Evolutionary conservation across 768 basidiomycete genomes (phyloP), one percentile per base, ranked within the genome.

Genomic region (Coprinellus aureogranulatus): DNA sequence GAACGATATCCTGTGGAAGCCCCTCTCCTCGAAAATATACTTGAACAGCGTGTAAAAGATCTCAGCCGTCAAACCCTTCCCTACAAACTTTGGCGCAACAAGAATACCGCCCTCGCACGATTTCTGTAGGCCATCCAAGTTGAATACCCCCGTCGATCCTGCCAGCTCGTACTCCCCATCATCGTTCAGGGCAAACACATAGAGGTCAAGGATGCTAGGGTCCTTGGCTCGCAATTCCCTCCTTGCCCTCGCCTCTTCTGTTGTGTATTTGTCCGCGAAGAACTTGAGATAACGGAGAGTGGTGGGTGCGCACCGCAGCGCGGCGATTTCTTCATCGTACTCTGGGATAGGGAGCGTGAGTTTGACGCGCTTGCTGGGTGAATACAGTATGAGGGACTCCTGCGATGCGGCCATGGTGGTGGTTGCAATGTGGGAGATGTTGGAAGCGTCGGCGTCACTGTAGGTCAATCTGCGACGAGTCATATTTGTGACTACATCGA

Each of bases 51-150:
- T 65, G 58, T 80, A 77, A 26, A 82, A 64, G 11, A 75, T 68
- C 48, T 80, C 80, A 12, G 80, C 81, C 34, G 74, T 78, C 47
- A 77, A 58, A 1, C 75, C 75, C 30, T 67, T 65, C 28, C 75
- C 69, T 30, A 77, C 74, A 6, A 68, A 57, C 22, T 74, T 71
- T 4, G 77, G 72, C 28, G 63, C 58, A 40, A 81, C 61, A 22
- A 77, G 58, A 56, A 81, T 75, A 14, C 79, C 79, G 2, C 68
- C 65, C 57, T 81, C 77, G 60, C 77, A 78, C 12, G 73, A 74
- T 6, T 62, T 61, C 57, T 74, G 63, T 9, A 34, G 47, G 4
- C 64, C 63, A 55, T 81, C 73, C 58, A 80, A 65, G 37, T 75
- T 65, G 62, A 76, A 76, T 54, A 76, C 62, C 1, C 73, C 75